Percentiles rank a stretch among this genome's conserved stretches.
These are phyloP conservation scores for Xylariaceae sp. DNA, from an alignment of 2,329 filamentous ascomycete genomes.

Conservation along the genomic window DNA sequence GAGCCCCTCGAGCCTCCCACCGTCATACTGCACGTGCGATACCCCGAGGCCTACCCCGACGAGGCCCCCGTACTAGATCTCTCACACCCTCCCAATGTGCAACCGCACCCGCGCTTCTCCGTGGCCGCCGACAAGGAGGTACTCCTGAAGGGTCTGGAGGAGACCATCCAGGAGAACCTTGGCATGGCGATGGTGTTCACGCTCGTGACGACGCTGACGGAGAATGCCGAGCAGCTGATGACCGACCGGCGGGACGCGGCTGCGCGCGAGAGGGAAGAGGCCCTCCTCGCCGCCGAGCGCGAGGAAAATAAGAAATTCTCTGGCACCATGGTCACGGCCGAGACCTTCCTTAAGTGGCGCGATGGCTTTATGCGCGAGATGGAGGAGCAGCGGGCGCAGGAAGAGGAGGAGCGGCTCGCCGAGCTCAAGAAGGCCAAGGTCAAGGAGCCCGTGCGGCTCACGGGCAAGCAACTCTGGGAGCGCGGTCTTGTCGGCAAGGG, in stretches of 20 bases:
- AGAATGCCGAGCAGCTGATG: slow-evolving; percentile 82
- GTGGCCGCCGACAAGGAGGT: slow-evolving; percentile 71
- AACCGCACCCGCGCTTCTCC: slow-evolving; percentile 68
- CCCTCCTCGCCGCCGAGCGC: slow-evolving; percentile 59
- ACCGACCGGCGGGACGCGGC: slow-evolving; percentile 63
- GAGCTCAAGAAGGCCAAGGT: slow-evolving; percentile 74
- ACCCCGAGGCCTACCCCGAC: slow-evolving; percentile 88
- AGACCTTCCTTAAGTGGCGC: slow-evolving; percentile 80
- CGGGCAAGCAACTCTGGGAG: slow-evolving; percentile 75
- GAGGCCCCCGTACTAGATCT: slow-evolving; percentile 78
- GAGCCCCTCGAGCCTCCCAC: slow-evolving; percentile 60
- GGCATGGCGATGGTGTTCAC: slow-evolving; percentile 99
- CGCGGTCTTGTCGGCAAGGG: slow-evolving; percentile 63
- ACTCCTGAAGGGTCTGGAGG: slow-evolving; percentile 65
- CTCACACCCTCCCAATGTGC: slow-evolving; percentile 62
- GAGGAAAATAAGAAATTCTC: slow-evolving; percentile 97
- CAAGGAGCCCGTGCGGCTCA: slow-evolving; percentile 68
- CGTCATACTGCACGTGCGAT: slow-evolving; percentile 78
- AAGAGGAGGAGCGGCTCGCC: slow-evolving; percentile 72
- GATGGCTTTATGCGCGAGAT: slow-evolving; percentile 73
- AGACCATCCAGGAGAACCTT: slow-evolving; percentile 82
- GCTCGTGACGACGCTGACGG: slow-evolving; percentile 79
- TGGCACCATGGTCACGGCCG: slow-evolving; percentile 79
- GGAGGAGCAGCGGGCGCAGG: slow-evolving; percentile 62
- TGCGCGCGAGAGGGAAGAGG: slow-evolving; percentile 53